A percentile compares a stretch with the other conserved stretches of the same genome.
Evolutionary conservation across 1,284 basidiomycete genomes (phyloP).

Genomic region (Papiliotrema nemorosa): DNA sequence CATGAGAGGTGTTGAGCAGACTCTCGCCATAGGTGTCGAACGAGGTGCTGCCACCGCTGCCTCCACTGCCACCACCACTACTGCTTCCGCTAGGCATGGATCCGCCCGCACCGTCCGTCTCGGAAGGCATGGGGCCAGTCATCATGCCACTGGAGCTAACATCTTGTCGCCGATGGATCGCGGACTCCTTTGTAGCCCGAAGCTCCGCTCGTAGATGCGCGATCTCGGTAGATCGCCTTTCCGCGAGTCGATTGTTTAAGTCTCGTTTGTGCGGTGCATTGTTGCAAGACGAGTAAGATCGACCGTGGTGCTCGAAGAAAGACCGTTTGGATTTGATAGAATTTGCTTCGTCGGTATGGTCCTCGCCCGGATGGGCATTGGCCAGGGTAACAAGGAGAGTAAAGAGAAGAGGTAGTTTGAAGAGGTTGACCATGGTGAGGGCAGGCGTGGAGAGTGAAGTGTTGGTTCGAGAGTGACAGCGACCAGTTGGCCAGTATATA

Average conservation of each 20-base stretch:
- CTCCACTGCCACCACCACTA: neutral
- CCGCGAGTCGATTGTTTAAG: neutral
- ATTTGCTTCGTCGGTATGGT: neutral
- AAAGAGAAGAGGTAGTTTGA: neutral
- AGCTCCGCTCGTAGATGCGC: neutral
- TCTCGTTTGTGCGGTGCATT: neutral
- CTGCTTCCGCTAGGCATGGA: neutral
- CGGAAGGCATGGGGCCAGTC: too few species aligned
- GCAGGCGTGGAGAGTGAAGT: neutral
- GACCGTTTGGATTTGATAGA: neutral
- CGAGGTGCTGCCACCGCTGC: neutral
- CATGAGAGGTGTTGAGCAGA: conserved; percentile 11
- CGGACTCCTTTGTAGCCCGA: neutral
- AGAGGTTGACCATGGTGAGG: neutral
- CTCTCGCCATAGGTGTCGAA: conserved; percentile 3
- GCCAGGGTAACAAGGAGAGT: neutral
- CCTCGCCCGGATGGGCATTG: neutral
- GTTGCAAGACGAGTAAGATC: neutral
- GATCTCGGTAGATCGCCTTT: neutral
- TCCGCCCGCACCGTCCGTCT: neutral
- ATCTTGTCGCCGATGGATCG: neutral
- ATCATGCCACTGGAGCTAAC: neutral
- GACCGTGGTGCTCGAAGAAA: neutral
- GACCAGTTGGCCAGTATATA: too few species aligned
- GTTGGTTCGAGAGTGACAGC: neutral